A percentile compares a stretch with the other conserved stretches of the same genome.
These are phyloP conservation scores for Flaveria ramosissima DNA, from an alignment of 129 eudicot species.

Conservation along the genomic window DNA sequence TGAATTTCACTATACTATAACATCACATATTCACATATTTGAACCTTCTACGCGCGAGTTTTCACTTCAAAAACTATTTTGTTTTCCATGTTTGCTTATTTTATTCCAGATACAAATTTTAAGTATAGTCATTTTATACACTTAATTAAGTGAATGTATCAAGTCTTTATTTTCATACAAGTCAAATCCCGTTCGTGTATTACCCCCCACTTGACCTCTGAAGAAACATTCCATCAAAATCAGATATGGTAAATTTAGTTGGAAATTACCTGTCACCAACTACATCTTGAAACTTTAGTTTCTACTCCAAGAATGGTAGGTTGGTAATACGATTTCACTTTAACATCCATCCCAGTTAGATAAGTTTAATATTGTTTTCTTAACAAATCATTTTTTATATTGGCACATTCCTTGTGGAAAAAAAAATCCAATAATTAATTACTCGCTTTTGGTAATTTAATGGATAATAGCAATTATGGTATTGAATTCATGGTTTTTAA, in stretches of 20 bases:
- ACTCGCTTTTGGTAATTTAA: background rate
- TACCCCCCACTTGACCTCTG: background rate
- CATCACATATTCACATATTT: too few species aligned
- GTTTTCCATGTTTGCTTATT: too few species aligned
- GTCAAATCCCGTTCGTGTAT: background rate
- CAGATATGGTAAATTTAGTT: background rate
- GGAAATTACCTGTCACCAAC: constrained; percentile 28
- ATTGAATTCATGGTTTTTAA: background rate
- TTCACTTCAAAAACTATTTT: background rate
- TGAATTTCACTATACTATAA: too few species aligned
- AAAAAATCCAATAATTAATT: too few species aligned
- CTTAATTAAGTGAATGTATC: background rate
- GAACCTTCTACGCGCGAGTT: too few species aligned
- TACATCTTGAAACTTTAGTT: constrained; percentile 13
- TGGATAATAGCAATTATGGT: background rate
- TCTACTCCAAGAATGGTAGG: constrained; percentile 33
- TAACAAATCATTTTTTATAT: background rate
- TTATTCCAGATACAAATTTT: background rate
- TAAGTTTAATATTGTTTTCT: background rate
- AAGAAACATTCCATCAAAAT: background rate
- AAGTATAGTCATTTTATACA: background rate
- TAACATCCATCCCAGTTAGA: background rate
- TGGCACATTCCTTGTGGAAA: background rate
- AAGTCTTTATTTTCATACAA: background rate
- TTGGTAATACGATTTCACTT: background rate